A percentile compares a stretch with the other conserved stretches of the same genome.
Evolutionary conservation across 495 filamentous ascomycete genomes (phyloP).

Genomic region (Daldinia bambusicola): DNA sequence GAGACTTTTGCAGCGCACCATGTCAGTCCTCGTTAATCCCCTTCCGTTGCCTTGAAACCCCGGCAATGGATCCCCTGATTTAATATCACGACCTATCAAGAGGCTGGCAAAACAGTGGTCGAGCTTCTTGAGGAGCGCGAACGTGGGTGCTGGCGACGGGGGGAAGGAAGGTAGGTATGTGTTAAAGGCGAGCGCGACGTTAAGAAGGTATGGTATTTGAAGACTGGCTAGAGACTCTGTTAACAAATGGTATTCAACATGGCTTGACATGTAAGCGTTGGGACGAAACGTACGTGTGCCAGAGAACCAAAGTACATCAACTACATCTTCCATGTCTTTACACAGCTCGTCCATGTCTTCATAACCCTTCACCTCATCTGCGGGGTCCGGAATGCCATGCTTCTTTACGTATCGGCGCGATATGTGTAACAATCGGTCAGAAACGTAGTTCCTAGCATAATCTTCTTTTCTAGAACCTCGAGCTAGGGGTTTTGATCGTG

Average conservation of each 20-base stretch:
- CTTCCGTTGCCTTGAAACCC: slow-evolving; percentile 64
- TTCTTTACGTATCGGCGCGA: slow-evolving; percentile 81
- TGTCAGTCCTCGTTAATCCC: slow-evolving; percentile 74
- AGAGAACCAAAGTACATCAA: slow-evolving; percentile 83
- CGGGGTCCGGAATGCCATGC: slow-evolving; percentile 64
- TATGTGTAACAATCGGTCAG: slow-evolving; percentile 68
- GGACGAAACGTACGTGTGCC: slow-evolving; percentile 74
- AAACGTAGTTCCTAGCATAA: slow-evolving; percentile 75
- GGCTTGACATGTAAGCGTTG: background rate
- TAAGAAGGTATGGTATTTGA: slow-evolving; percentile 85
- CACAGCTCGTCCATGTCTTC: slow-evolving; percentile 73
- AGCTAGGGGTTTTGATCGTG: slow-evolving; percentile 70
- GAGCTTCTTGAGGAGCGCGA: slow-evolving; percentile 76
- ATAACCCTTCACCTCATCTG: slow-evolving; percentile 70
- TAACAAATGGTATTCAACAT: background rate
- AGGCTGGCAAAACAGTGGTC: slow-evolving; percentile 81
- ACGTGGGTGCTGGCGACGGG: slow-evolving; percentile 70
- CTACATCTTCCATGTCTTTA: slow-evolving; percentile 72
- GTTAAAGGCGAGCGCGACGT: slow-evolving; percentile 74
- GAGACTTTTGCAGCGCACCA: slow-evolving; percentile 81
- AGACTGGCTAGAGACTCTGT: slow-evolving; percentile 69
- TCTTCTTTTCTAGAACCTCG: slow-evolving; percentile 81
- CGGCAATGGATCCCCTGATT: slow-evolving; percentile 70
- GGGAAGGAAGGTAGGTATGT: slow-evolving; percentile 73
- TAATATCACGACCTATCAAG: slow-evolving; percentile 70